Evolutionary conservation across 176 grass and related monocot genomes (phyloP).

Genomic region (Lolium perenne): DNA sequence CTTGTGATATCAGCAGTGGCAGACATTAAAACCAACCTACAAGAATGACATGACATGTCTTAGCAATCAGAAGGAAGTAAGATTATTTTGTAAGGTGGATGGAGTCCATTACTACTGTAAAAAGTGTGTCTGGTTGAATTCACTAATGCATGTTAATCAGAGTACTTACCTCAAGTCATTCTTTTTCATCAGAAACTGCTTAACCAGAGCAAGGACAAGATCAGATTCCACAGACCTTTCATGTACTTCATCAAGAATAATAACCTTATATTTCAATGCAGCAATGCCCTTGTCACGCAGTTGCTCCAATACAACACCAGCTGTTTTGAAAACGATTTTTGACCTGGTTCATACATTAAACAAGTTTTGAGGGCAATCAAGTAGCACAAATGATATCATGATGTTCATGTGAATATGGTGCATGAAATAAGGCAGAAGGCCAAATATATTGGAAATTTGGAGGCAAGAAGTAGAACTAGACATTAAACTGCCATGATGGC

Average conservation of each 20-base stretch:
- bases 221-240: conserved; percentile 97
- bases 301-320: conserved; percentile 92
- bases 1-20: conserved; percentile 92
- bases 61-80: conserved; percentile 30
- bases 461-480: background rate
- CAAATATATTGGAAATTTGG: background rate
- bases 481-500: background rate
- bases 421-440: background rate
- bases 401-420: background rate
- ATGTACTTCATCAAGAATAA: conserved; percentile 97
- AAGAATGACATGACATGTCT: conserved; percentile 37
- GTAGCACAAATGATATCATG: conserved; percentile 20
- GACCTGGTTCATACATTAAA: conserved; percentile 61
- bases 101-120: conserved; percentile 12
- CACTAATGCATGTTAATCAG: conserved; percentile 13
- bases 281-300: conserved; percentile 78
- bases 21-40: conserved; percentile 94
- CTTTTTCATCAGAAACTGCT: conserved; percentile 93
- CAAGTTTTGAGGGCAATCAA: background rate
- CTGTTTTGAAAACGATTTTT: conserved; percentile 96
- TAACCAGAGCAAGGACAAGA: conserved; percentile 81
- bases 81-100: conserved; percentile 29
- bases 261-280: conserved; percentile 88
- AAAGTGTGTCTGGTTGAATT: background rate
- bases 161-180: conserved; percentile 73